phyloP scores from a whole-genome alignment of 306 rosid genomes.

The Lithocarpus polystachyus region DNA sequence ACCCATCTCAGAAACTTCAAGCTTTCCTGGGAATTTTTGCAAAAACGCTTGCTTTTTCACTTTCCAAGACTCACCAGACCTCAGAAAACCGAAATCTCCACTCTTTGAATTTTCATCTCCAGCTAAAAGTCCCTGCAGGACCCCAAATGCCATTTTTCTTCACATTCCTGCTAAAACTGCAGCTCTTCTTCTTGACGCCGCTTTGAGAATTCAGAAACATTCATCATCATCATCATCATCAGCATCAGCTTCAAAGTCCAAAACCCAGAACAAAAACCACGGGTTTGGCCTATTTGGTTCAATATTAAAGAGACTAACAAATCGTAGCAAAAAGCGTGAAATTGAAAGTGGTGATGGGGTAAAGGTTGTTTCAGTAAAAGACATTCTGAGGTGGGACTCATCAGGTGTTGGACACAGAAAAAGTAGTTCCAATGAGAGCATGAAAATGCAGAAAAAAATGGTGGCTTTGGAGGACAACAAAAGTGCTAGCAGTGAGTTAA shows the following conservation, averaged over 20 bases:
- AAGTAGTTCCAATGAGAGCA: neutral
- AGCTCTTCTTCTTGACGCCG: slow-evolving; percentile 73
- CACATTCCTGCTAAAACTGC: slow-evolving; percentile 77
- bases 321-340: slow-evolving; percentile 32
- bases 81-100: slow-evolving; percentile 68
- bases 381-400: slow-evolving; percentile 41
- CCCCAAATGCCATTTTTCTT: slow-evolving; percentile 61
- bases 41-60: slow-evolving; percentile 66
- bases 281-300: slow-evolving; percentile 65
- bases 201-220: slow-evolving; percentile 71
- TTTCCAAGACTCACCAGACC: slow-evolving; percentile 52
- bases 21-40: slow-evolving; percentile 34
- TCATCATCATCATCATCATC: neutral
- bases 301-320: slow-evolving; percentile 50
- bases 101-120: slow-evolving; percentile 62
- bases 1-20: slow-evolving; percentile 25
- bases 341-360: slow-evolving; percentile 8
- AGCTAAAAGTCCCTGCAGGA: slow-evolving; percentile 36
- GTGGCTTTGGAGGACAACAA: slow-evolving; percentile 9
- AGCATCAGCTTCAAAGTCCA: slow-evolving; percentile 27
- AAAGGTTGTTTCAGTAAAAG: slow-evolving; percentile 32
- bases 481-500: neutral
- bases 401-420: slow-evolving; percentile 21
- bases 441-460: neutral
- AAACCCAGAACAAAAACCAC: slow-evolving; percentile 29